A percentile compares a stretch with the other conserved stretches of the same genome.
These are phyloP conservation scores for Umbelopsis sp. DNA, from an alignment of 192 early-diverging fungal species.

Conservation along the genomic window DNA sequence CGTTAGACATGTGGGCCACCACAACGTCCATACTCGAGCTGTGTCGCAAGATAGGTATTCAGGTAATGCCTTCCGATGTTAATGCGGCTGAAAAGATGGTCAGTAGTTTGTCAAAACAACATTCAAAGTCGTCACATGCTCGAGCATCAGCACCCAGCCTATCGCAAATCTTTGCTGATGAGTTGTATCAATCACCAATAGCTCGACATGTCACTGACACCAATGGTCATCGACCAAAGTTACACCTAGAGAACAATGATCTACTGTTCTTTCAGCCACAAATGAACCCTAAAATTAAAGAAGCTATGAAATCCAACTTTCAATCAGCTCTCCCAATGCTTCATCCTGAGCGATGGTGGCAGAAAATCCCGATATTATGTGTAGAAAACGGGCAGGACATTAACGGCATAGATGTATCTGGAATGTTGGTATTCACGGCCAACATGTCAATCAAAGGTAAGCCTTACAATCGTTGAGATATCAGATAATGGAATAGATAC, in stretches of 20 bases:
- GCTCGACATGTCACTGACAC: neutral
- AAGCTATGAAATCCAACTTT: neutral
- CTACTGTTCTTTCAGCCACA: neutral
- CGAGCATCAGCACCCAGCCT: neutral
- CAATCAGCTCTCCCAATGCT: neutral
- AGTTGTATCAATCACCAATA: neutral
- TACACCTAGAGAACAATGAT: neutral
- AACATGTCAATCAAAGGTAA: conserved; percentile 6
- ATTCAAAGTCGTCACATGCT: too few species aligned
- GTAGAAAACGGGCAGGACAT: neutral
- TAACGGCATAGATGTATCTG: neutral
- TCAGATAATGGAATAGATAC: neutral
- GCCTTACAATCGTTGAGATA: neutral
- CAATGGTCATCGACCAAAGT: neutral
- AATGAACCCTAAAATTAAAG: neutral
- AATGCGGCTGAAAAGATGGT: neutral
- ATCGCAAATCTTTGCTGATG: neutral
- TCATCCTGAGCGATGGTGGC: neutral
- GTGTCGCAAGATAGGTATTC: neutral
- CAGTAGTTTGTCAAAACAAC: neutral
- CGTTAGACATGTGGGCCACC: neutral
- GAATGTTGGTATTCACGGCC: neutral
- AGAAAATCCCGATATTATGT: neutral
- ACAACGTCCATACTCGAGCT: neutral
- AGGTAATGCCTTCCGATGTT: conserved; percentile 8